Evolutionary conservation across 2,329 filamentous ascomycete species (phyloP).

Genomic region (Cercospora sp.): DNA sequence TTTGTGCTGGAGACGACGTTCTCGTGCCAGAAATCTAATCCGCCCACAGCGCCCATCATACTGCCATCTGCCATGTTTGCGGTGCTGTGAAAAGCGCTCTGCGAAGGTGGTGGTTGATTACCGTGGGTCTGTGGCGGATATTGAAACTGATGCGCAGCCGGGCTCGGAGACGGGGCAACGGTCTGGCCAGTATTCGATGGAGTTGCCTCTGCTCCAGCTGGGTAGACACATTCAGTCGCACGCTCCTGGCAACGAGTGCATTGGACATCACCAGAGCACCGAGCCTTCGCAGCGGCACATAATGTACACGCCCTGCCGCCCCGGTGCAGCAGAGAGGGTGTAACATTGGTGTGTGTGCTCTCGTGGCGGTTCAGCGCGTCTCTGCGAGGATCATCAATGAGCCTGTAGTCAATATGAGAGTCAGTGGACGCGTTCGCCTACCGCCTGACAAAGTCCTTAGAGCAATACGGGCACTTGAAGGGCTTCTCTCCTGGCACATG

Average conservation of each 20-base stretch:
- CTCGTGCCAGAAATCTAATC: constrained; percentile 25
- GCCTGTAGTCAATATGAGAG: not conserved
- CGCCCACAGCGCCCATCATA: not conserved
- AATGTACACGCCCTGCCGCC: constrained; percentile 33
- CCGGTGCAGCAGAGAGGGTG: constrained; percentile 22
- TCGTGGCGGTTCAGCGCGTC: constrained; percentile 34
- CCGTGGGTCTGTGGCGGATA: not conserved
- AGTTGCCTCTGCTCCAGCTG: constrained; percentile 5
- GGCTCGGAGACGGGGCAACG: not conserved
- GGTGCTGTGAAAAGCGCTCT: not conserved
- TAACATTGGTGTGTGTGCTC: constrained; percentile 26
- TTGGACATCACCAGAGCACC: constrained; percentile 34
- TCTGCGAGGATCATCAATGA: constrained; percentile 13
- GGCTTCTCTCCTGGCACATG: constrained; percentile 27
- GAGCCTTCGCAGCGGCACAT: constrained; percentile 35
- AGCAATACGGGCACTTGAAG: constrained; percentile 29
- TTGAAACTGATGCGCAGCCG: not conserved
- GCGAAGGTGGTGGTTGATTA: not conserved
- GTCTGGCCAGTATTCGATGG: not conserved
- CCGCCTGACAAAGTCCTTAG: constrained; percentile 32
- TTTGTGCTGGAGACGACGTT: constrained; percentile 26
- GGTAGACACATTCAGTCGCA: constrained; percentile 31
- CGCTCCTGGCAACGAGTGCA: constrained; percentile 34
- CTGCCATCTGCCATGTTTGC: not conserved
- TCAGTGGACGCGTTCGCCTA: not conserved